These are phyloP conservation scores for Backusella morwellensis DNA, from an alignment of 192 early-diverging fungal species.

Conservation along the genomic window DNA sequence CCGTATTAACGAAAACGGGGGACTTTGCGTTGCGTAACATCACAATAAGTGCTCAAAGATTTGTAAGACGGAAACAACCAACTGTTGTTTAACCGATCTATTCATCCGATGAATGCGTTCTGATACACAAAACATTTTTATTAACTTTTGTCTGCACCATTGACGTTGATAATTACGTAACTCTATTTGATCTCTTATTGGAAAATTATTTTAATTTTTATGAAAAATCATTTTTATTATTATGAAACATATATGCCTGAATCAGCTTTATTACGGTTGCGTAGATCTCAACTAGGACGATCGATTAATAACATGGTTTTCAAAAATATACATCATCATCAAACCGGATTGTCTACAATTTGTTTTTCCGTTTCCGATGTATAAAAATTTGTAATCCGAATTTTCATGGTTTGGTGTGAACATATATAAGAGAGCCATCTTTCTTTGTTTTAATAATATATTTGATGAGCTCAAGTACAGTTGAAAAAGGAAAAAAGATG, in stretches of 20 bases:
- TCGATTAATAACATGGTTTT: background rate
- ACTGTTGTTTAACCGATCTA: background rate
- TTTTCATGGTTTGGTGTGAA: background rate
- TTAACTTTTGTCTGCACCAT: background rate
- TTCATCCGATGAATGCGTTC: background rate
- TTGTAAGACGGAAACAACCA: background rate
- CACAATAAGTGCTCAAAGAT: background rate
- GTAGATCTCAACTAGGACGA: background rate
- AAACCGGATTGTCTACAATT: background rate
- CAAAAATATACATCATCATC: background rate
- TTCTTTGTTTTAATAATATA: no score
- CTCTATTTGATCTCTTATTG: background rate
- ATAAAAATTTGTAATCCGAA: background rate
- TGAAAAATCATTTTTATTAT: background rate
- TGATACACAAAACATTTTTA: background rate
- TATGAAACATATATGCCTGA: background rate
- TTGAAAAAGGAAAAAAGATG: no score
- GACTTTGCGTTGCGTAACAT: background rate
- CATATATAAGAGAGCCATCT: background rate
- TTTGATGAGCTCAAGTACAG: no score
- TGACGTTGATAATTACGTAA: background rate
- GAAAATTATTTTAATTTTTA: background rate
- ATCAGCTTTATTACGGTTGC: background rate
- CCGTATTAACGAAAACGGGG: background rate
- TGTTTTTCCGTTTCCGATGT: background rate